phyloP scores from a whole-genome alignment of 495 filamentous ascomycete genomes.

The Ascobolus immersus region DNA sequence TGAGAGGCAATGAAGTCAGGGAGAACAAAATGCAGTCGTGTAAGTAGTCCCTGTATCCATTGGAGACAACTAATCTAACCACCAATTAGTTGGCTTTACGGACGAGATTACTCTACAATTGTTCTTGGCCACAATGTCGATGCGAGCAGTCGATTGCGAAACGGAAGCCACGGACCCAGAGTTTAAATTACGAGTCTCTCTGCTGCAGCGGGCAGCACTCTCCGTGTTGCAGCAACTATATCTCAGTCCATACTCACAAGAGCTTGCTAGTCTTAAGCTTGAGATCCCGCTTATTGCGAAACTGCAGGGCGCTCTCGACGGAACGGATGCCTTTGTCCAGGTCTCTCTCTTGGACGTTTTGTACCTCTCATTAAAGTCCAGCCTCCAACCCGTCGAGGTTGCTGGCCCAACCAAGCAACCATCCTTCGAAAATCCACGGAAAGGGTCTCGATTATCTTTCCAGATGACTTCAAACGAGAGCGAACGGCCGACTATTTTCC shows the following conservation, averaged over 20 bases:
- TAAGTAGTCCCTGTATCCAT: constrained; percentile 2
- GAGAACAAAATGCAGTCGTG: constrained; percentile 7
- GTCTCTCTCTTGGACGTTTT: constrained; percentile 50
- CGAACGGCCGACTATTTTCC: constrained; percentile 15
- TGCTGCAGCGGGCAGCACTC: constrained; percentile 44
- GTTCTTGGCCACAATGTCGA: constrained; percentile 33
- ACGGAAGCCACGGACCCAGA: constrained; percentile 15
- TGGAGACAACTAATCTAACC: neutral
- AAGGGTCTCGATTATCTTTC: constrained; percentile 5
- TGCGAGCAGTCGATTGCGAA: constrained; percentile 29
- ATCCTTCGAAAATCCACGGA: constrained; percentile 7
- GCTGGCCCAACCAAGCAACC: constrained; percentile 20
- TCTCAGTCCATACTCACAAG: constrained; percentile 38
- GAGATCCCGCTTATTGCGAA: constrained; percentile 47
- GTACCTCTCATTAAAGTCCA: constrained; percentile 40
- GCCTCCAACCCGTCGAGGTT: constrained; percentile 20
- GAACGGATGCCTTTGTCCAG: constrained; percentile 39
- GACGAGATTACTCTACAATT: constrained; percentile 30
- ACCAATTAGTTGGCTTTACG: constrained; percentile 13
- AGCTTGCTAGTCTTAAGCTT: constrained; percentile 40
- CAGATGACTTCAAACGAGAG: constrained; percentile 6
- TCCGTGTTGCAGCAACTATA: constrained; percentile 51
- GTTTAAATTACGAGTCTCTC: constrained; percentile 22
- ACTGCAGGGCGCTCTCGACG: constrained; percentile 35
- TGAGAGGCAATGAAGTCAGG: constrained; percentile 9